Evolutionary conservation across 345 rosid genomes (phyloP).

Genomic region (Sisymbrium altissimum): DNA sequence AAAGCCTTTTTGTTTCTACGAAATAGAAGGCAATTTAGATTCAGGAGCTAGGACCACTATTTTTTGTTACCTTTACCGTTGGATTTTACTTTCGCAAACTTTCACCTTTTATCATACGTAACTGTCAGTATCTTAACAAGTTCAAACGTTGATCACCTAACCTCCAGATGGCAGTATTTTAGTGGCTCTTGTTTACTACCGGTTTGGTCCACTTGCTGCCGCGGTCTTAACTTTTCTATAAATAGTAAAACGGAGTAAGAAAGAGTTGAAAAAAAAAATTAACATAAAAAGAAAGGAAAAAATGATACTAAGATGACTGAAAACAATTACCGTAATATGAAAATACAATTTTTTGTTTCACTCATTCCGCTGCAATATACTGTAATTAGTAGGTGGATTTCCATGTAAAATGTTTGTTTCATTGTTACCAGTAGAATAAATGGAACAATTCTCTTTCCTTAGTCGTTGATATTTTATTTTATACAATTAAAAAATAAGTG

Average conservation of each 20-base stretch:
- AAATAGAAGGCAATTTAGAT: background rate
- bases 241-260: background rate
- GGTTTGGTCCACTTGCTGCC: background rate
- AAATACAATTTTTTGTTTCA: background rate
- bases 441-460: background rate
- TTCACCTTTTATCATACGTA: background rate
- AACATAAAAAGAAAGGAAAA: no score
- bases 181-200: background rate
- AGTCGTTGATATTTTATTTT: conserved; percentile 12
- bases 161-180: background rate
- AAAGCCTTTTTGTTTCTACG: background rate
- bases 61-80: background rate
- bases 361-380: background rate
- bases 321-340: background rate
- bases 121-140: conserved; percentile 1
- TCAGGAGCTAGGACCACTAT: conserved; percentile 6
- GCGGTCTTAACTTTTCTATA: background rate
- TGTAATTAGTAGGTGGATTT: background rate
- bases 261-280: background rate
- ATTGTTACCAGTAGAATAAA: background rate
- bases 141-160: background rate
- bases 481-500: conserved; percentile 6
- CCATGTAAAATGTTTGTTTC: no score
- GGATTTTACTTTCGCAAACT: background rate
- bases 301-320: background rate